Conservation (phyloP, 2,329 filamentous ascomycete genomes). For the Pezicula radicicola region DNA sequence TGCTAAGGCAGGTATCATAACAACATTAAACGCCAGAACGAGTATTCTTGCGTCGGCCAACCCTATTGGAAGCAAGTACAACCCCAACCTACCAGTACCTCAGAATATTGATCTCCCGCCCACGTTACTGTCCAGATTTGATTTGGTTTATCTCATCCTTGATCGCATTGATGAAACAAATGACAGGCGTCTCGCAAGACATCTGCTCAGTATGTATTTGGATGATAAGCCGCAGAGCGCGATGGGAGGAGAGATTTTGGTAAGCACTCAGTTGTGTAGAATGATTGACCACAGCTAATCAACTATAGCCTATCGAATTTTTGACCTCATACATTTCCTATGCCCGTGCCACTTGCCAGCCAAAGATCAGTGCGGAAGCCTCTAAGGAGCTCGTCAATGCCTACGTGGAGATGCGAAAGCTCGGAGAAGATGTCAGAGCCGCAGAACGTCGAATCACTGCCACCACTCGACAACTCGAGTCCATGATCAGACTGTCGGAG, state of each 20-base stretch:
- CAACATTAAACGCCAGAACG: conserved; percentile 90
- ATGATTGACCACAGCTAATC: conserved; percentile 22
- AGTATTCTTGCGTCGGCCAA: conserved; percentile 97
- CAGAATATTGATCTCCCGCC: conserved; percentile 98
- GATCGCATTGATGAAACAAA: conserved; percentile 89
- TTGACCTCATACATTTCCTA: conserved; percentile 97
- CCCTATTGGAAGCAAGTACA: conserved; percentile 96
- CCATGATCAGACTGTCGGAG: conserved; percentile 95
- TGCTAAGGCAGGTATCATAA: conserved; percentile 76
- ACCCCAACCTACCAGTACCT: conserved; percentile 89
- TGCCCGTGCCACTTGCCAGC: conserved; percentile 82
- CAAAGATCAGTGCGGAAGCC: conserved; percentile 74
- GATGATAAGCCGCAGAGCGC: conserved; percentile 92
- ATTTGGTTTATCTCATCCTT: conserved; percentile 93
- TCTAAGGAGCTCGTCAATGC: conserved; percentile 80
- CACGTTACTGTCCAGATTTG: conserved; percentile 91
- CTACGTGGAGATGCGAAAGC: conserved; percentile 92
- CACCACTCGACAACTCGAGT: conserved; percentile 93
- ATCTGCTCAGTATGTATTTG: conserved; percentile 93
- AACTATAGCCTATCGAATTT: conserved; percentile 78
- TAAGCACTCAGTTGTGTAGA: conserved; percentile 43
- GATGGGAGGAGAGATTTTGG: conserved; percentile 71
- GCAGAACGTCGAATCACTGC: conserved; percentile 96
- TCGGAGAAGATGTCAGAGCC: conserved; percentile 82
- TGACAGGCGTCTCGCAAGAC: conserved; percentile 85